Evolutionary conservation across 768 basidiomycete genomes (phyloP).

Genomic region (Boletus rubescentipes): DNA sequence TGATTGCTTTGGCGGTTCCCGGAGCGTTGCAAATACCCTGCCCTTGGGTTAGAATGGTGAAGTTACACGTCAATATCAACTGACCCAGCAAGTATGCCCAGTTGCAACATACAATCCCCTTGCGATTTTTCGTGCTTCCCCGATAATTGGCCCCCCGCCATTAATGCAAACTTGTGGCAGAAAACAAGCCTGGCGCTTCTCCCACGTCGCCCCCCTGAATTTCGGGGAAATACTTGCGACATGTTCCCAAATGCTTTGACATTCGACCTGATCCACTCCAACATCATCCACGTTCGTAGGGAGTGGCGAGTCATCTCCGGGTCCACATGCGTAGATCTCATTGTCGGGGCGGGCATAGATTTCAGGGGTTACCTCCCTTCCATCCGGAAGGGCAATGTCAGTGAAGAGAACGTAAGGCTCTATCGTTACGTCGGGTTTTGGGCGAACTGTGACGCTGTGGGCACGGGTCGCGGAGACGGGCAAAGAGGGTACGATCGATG

Average conservation of each 20-base stretch:
- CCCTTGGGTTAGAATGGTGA: slow-evolving; percentile 3
- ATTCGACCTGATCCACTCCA: slow-evolving; percentile 51
- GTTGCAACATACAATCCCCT: slow-evolving; percentile 69
- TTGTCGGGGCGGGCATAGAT: slow-evolving; percentile 71
- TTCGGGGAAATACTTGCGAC: slow-evolving; percentile 62
- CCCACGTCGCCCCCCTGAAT: slow-evolving; percentile 52
- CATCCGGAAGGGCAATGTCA: slow-evolving; percentile 51
- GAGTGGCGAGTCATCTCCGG: slow-evolving; percentile 70
- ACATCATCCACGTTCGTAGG: slow-evolving; percentile 76
- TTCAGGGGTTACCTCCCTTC: slow-evolving; percentile 50
- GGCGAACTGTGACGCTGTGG: slow-evolving; percentile 68
- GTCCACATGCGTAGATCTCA: slow-evolving; percentile 77
- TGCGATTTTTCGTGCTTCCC: slow-evolving; percentile 53
- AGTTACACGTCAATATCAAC: slow-evolving; percentile 22
- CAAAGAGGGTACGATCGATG: slow-evolving; percentile 52
- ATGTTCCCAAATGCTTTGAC: slow-evolving; percentile 52
- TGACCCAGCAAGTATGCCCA: slow-evolving; percentile 80
- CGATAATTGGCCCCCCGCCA: slow-evolving; percentile 69
- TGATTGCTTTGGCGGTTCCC: slow-evolving; percentile 73
- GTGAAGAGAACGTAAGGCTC: slow-evolving; percentile 84
- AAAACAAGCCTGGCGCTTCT: slow-evolving; percentile 71
- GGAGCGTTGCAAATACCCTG: slow-evolving; percentile 83
- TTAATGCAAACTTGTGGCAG: slow-evolving; percentile 56
- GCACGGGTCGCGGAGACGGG: slow-evolving; percentile 66
- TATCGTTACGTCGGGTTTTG: slow-evolving; percentile 44